These are phyloP conservation scores for Ascochyta rabiei DNA, from an alignment of 2,329 filamentous ascomycete species.

Conservation along the genomic window DNA sequence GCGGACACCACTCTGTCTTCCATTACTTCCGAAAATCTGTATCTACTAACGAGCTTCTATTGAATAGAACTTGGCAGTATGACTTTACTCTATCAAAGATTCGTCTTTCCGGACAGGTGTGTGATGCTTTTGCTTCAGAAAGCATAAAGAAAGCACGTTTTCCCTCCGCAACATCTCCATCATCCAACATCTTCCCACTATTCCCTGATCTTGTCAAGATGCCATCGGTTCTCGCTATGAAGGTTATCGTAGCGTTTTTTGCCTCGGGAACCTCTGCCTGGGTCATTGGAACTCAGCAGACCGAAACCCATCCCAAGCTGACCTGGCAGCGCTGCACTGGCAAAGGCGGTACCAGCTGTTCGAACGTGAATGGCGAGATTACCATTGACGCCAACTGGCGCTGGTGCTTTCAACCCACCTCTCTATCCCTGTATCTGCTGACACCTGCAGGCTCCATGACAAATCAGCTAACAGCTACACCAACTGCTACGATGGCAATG, in stretches of 20 bases:
- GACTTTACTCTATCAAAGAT: not conserved
- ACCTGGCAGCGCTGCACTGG: constrained; percentile 47
- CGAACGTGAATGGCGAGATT: constrained; percentile 41
- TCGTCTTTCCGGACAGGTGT: not conserved
- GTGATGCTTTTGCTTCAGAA: not conserved
- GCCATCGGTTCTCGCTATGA: constrained; percentile 28
- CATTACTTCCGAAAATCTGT: constrained; percentile 21
- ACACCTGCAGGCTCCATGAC: constrained; percentile 43
- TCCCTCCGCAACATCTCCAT: not conserved
- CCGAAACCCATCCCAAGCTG: constrained; percentile 49
- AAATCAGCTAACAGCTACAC: constrained; percentile 44
- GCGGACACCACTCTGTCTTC: constrained; percentile 30
- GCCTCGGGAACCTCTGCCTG: constrained; percentile 29
- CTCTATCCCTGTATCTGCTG: not conserved
- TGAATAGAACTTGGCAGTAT: not conserved
- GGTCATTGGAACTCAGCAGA: constrained; percentile 33
- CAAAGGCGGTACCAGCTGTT: constrained; percentile 42
- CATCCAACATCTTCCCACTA: constrained; percentile 9
- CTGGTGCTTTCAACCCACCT: constrained; percentile 20
- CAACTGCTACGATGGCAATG: constrained; percentile 48
- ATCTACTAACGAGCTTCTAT: not conserved
- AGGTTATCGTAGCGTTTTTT: constrained; percentile 31
- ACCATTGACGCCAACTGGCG: constrained; percentile 55
- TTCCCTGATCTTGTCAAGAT: constrained; percentile 17
- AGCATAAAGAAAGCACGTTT: not conserved